Percentiles rank a stretch among this genome's conserved stretches.
These are phyloP conservation scores for Hirsutella rhossiliensis DNA, from an alignment of 2,329 filamentous ascomycete species.

Conservation along the genomic window DNA sequence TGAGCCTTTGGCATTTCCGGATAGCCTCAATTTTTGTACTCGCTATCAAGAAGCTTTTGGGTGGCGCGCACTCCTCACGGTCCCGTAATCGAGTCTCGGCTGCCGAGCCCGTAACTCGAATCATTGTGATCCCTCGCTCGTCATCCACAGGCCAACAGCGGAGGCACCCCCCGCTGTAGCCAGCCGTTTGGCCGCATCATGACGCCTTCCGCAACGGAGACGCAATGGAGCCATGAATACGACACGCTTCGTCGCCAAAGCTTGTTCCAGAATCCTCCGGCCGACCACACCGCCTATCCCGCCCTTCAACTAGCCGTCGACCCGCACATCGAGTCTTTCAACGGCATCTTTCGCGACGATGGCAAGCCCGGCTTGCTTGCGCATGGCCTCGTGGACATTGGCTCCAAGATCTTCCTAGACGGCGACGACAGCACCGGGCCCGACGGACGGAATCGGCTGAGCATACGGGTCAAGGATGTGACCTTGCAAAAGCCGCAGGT, in stretches of 20 bases:
- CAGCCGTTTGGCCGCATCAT: constrained; percentile 23
- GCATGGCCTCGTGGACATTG: constrained; percentile 76
- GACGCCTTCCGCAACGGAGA: constrained; percentile 47
- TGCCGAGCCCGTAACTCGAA: too few species aligned
- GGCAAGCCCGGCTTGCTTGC: constrained; percentile 50
- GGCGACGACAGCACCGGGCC: constrained; percentile 53
- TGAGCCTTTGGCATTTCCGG: background rate
- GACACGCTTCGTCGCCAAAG: constrained; percentile 76
- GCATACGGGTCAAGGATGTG: constrained; percentile 68
- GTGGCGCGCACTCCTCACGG: too few species aligned
- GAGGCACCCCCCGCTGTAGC: background rate
- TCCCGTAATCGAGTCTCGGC: too few species aligned
- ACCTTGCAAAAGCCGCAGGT: constrained; percentile 72
- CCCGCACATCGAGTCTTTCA: constrained; percentile 93
- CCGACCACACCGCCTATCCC: constrained; percentile 79
- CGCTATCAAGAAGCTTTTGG: too few species aligned
- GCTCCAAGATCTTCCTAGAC: constrained; percentile 77
- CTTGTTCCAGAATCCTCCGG: constrained; percentile 80
- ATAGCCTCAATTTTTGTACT: background rate
- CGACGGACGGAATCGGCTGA: constrained; percentile 59
- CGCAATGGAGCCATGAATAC: constrained; percentile 75
- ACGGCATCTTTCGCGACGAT: constrained; percentile 67
- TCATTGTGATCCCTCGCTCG: too few species aligned
- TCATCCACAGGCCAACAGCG: background rate
- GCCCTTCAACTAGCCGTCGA: constrained; percentile 73